Evolutionary conservation across 345 rosid genomes (phyloP).

Genomic region (Eucalyptus victrix): DNA sequence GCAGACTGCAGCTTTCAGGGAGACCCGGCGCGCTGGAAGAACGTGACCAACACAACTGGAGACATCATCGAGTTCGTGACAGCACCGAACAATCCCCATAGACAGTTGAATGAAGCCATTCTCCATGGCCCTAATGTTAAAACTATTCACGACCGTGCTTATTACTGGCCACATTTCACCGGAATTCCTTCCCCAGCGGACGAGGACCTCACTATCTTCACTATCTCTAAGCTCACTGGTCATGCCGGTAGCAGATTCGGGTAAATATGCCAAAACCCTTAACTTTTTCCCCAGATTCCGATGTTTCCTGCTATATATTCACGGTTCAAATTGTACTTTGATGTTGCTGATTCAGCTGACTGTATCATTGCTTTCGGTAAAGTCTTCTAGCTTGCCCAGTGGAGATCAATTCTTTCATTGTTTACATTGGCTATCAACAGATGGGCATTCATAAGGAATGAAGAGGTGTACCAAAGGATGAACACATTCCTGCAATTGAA

Average conservation of each 20-base stretch:
- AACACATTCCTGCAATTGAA: background rate
- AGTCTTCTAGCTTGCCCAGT: background rate
- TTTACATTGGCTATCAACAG: conserved; percentile 1
- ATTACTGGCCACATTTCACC: conserved; percentile 73
- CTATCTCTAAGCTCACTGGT: conserved; percentile 70
- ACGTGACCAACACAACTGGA: background rate
- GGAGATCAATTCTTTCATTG: background rate
- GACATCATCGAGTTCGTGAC: conserved; percentile 55
- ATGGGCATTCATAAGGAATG: conserved; percentile 56
- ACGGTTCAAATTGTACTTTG: background rate
- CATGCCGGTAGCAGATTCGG: conserved; percentile 76
- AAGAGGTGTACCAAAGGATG: conserved; percentile 46
- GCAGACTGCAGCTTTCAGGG: conserved; percentile 28
- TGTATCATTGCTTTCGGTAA: background rate
- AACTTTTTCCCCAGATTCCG: background rate
- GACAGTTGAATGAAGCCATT: conserved; percentile 31
- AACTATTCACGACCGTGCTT: conserved; percentile 46
- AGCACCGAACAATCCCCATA: conserved; percentile 84
- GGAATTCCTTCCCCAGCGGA: conserved; percentile 40
- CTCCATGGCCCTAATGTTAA: conserved; percentile 40
- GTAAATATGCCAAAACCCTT: conserved; percentile 1
- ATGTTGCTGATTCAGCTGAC: background rate
- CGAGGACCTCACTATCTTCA: conserved; percentile 40
- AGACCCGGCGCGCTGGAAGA: conserved; percentile 26
- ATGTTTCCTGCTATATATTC: background rate